These are phyloP conservation scores for Erodium maritimum DNA, from an alignment of 345 rosid genomes.

Conservation along the genomic window DNA sequence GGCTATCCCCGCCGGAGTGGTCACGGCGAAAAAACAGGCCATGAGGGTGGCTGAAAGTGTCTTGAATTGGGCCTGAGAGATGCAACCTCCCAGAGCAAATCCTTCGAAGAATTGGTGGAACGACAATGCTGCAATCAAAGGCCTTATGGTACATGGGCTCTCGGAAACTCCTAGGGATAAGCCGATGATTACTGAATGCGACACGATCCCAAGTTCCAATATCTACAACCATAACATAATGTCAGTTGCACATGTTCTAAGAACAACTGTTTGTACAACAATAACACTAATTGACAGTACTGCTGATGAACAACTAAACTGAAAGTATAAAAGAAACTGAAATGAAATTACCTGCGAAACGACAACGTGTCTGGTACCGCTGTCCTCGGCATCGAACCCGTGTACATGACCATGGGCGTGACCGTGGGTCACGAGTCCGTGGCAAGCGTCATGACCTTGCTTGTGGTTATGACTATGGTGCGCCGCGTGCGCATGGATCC, in stretches of 20 bases:
- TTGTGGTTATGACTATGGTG: slow-evolving; percentile 73
- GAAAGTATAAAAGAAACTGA: no score
- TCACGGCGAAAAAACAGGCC: slow-evolving; percentile 71
- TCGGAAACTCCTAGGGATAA: slow-evolving; percentile 77
- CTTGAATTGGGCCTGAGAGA: slow-evolving; percentile 67
- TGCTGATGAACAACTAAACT: neutral
- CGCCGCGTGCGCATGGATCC: slow-evolving; percentile 80
- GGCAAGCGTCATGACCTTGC: slow-evolving; percentile 44
- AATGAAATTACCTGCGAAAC: slow-evolving; percentile 64
- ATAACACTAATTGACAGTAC: no score
- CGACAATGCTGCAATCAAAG: slow-evolving; percentile 72
- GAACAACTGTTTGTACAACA: no score
- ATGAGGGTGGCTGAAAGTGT: slow-evolving; percentile 33
- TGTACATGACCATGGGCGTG: slow-evolving; percentile 13
- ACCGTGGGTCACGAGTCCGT: slow-evolving; percentile 15
- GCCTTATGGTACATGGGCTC: slow-evolving; percentile 80
- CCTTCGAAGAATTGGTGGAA: slow-evolving; percentile 98
- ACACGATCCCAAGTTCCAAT: slow-evolving; percentile 87
- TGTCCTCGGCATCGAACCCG: slow-evolving; percentile 26
- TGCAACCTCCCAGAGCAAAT: slow-evolving; percentile 87
- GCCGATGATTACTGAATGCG: slow-evolving; percentile 86
- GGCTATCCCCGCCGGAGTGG: slow-evolving; percentile 62
- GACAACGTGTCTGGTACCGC: slow-evolving; percentile 65
- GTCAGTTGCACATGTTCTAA: no score
- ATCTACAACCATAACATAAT: slow-evolving; percentile 35